phyloP scores from a whole-genome alignment of 2,329 filamentous ascomycete genomes.

The Penicillium sp. region DNA sequence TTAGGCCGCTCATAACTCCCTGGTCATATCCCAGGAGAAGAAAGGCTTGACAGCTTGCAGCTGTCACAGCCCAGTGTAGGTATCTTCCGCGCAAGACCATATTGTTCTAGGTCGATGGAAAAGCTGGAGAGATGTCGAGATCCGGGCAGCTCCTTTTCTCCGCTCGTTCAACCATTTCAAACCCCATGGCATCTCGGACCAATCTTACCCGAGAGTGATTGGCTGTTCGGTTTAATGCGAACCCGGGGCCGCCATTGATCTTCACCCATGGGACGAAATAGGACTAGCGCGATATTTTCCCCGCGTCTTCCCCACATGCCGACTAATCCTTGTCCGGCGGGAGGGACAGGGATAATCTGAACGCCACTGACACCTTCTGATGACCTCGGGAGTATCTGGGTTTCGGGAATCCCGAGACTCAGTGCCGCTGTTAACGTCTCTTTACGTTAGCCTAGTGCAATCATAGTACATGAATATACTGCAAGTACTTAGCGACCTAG shows the following conservation, averaged over 20 bases:
- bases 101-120: neutral
- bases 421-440: no score
- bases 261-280: neutral
- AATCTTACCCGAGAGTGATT: conserved; percentile 6
- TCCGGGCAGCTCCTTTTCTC: conserved; percentile 4
- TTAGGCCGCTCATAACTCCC: conserved; percentile 48
- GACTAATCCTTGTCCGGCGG: neutral
- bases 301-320: conserved; percentile 2
- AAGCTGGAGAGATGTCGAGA: neutral
- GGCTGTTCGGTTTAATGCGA: conserved; percentile 7
- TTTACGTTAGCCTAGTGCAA: no score
- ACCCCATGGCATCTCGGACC: neutral
- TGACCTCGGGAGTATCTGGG: no score
- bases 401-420: neutral
- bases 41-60: conserved; percentile 22
- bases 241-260: conserved; percentile 1
- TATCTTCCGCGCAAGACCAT: conserved; percentile 17
- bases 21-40: conserved; percentile 23
- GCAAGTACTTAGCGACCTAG: no score
- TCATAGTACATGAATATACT: no score
- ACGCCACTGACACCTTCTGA: neutral
- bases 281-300: neutral
- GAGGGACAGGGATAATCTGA: neutral
- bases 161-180: neutral
- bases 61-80: conserved; percentile 22